Conservation (phyloP, 106 monocot species). For the Platanthera guangdongensis region DNA sequence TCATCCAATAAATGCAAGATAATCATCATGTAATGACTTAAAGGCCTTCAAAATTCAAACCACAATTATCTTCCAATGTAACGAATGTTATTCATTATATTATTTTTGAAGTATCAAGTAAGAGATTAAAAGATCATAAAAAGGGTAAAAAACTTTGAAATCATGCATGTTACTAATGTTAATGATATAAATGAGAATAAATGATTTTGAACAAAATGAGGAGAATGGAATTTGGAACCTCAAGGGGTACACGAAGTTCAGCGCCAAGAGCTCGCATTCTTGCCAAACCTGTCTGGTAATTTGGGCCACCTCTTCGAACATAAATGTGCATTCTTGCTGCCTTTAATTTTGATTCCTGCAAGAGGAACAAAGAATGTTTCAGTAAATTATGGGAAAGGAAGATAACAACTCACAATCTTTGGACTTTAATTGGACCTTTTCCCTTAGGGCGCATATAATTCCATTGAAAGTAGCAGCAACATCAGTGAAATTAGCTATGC, state of each 20-base stretch:
- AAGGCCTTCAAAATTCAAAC: no score
- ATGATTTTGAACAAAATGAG: background rate
- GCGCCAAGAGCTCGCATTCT: slow-evolving; percentile 68
- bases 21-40: no score
- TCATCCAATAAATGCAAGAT: no score
- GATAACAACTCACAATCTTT: background rate
- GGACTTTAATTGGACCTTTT: slow-evolving; percentile 44
- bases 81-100: no score
- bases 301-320: slow-evolving; percentile 85
- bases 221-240: slow-evolving; percentile 25
- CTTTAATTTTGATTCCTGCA: slow-evolving; percentile 73
- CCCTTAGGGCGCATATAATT: slow-evolving; percentile 76
- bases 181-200: background rate
- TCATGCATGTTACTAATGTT: no score
- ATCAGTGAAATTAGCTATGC: slow-evolving; percentile 94
- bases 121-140: no score
- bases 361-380: background rate
- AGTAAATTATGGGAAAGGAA: background rate
- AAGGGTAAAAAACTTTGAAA: no score
- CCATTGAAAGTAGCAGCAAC: slow-evolving; percentile 85
- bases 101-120: no score
- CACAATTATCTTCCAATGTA: no score
- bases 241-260: slow-evolving; percentile 69
- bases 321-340: slow-evolving; percentile 75
- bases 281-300: slow-evolving; percentile 75